Evolutionary conservation across 75 land plant genomes (phyloP), one percentile per base, ranked within the genome.

Genomic region (Sequoiadendron giganteum): DNA sequence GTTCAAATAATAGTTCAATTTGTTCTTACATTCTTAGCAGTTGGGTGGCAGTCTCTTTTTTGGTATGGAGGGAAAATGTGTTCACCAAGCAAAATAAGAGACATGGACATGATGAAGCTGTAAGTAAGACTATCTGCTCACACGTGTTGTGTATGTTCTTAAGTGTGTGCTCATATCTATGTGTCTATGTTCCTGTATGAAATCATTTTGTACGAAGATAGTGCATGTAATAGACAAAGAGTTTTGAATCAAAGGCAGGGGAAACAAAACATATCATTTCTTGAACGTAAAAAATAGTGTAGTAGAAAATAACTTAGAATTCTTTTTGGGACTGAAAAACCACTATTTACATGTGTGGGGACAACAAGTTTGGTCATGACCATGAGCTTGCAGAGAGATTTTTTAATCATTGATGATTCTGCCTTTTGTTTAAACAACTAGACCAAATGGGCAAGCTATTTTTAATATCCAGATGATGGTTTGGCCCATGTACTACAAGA

Each of bases 51-150:
- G 10, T 25, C 48, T 80, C 11, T 80, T 80, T 25, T 43, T 43
- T 5, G 48, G 49, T 39, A 80, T 30, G 83, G 30, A 80, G 9
- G 75, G n/a, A 72, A 88, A 58, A 95, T 95, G 96, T 94, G 95
- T 73, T 95, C 96, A 38, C 96, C 96, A 86, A 94, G 96, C 92
- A 94, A 94, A 88, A 92, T 95, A 61, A 91, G 95, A 68, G 96
- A 94, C 75, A 95, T 93, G 95, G 95, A 95, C 45, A 1, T 43
- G 55, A 95, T 95, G 96, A 95, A 95, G 87, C 76, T 95, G 96
- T 95, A 91, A 92, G 96, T 83, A 32, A 82, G 48, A 79, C 40
- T 21, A 40, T 40, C 82, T 79, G 45, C 10, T 40, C 28, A 1
- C 25, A 16, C 10, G 28, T 25, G 8, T 19, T 79, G 21, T 42